Conservation (phyloP, 805 yeast species). For the Candida germanica region DNA sequence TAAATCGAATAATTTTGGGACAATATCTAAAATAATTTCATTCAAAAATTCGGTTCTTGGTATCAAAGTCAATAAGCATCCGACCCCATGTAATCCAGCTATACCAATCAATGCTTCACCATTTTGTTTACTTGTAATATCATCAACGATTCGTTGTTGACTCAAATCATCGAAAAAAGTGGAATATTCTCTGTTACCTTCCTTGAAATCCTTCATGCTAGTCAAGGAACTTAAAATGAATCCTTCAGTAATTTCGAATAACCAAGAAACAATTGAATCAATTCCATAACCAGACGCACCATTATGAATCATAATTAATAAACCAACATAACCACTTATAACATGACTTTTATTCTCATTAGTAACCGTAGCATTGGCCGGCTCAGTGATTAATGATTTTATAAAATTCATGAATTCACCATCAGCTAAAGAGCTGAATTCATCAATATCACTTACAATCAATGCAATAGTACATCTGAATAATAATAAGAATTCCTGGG, state of each 20-base stretch:
- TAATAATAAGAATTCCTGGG: slow-evolving; percentile 40
- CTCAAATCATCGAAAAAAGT: slow-evolving; percentile 35
- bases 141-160: slow-evolving; percentile 31
- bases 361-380: slow-evolving; percentile 31
- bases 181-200: slow-evolving; percentile 43
- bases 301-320: slow-evolving; percentile 43
- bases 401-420: slow-evolving; percentile 28
- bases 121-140: slow-evolving; percentile 26
- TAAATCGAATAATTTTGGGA: slow-evolving; percentile 37
- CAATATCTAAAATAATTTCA: slow-evolving; percentile 37
- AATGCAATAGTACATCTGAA: slow-evolving; percentile 41
- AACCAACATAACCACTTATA: slow-evolving; percentile 35
- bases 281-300: slow-evolving; percentile 50
- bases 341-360: slow-evolving; percentile 37
- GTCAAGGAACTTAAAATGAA: slow-evolving; percentile 27
- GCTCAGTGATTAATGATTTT: slow-evolving; percentile 29
- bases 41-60: slow-evolving; percentile 42
- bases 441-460: slow-evolving; percentile 49
- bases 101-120: slow-evolving; percentile 38
- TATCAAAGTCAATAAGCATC: slow-evolving; percentile 42
- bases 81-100: slow-evolving; percentile 47
- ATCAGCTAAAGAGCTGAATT: slow-evolving; percentile 39
- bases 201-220: slow-evolving; percentile 28
- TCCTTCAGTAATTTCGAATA: slow-evolving; percentile 45
- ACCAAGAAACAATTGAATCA: slow-evolving; percentile 42